Percentiles rank a stretch among this genome's conserved stretches.
phyloP scores from a whole-genome alignment of 1,139 yeast species.

The Nakaseomyces glabratus region DNA sequence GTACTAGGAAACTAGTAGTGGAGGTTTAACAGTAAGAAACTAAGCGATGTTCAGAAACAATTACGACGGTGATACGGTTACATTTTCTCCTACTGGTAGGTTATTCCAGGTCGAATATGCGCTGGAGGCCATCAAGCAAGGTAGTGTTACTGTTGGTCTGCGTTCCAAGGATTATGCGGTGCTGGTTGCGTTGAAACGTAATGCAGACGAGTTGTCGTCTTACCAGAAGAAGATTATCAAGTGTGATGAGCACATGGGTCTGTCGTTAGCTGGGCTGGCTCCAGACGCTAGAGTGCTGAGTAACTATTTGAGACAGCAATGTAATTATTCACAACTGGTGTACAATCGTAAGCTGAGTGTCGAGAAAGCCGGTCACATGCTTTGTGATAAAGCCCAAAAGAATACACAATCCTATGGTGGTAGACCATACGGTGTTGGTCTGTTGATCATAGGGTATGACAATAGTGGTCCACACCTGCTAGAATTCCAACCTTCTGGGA shows the following conservation, averaged over 20 bases:
- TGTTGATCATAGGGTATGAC: slow-evolving; percentile 84
- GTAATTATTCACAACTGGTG: slow-evolving; percentile 78
- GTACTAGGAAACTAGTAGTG: no score
- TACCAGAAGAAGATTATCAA: slow-evolving; percentile 89
- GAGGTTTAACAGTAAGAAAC: no score
- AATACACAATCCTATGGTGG: slow-evolving; percentile 95
- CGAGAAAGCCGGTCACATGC: slow-evolving; percentile 70
- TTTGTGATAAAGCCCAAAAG: slow-evolving; percentile 95
- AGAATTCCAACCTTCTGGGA: slow-evolving; percentile 95
- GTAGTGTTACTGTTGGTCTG: slow-evolving; percentile 93
- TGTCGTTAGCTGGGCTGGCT: slow-evolving; percentile 94
- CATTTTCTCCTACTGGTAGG: slow-evolving; percentile 96
- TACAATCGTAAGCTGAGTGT: slow-evolving; percentile 84
- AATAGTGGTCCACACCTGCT: slow-evolving; percentile 89
- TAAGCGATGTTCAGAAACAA: slow-evolving; percentile 95
- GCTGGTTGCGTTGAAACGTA: slow-evolving; percentile 85
- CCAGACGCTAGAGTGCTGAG: slow-evolving; percentile 95
- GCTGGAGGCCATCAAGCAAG: slow-evolving; percentile 94
- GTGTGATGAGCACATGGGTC: slow-evolving; percentile 88
- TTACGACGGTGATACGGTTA: slow-evolving; percentile 95
- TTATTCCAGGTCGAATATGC: slow-evolving; percentile 94
- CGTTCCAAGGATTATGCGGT: slow-evolving; percentile 82
- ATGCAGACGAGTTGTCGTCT: slow-evolving; percentile 94
- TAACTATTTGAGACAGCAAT: slow-evolving; percentile 82
- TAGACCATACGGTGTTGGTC: slow-evolving; percentile 96